Evolutionary conservation across 2,329 filamentous ascomycete species (phyloP), one percentile per base, ranked within the genome.

Genomic region (Blastomyces parvus): DNA sequence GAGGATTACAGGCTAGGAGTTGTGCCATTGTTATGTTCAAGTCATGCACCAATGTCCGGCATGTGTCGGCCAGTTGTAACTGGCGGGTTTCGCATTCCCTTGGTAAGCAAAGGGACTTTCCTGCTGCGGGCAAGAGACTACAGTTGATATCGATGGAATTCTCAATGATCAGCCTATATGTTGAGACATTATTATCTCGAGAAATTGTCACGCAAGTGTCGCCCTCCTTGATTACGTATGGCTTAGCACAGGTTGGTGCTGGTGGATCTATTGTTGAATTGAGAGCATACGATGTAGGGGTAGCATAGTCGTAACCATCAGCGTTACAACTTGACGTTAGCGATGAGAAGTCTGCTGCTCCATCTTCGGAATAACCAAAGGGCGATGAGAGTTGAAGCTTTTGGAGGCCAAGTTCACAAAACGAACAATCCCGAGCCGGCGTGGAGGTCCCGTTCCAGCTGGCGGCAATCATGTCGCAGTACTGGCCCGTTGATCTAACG

Each of bases 1-100:
- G 53, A 7, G 67, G 67, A 60, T 68, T 68, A 63, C 66, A 69
- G 25, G 50, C 60, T 13, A 63, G 40, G n/a, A 68, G 38, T 40
- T 67, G 64, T 11, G 48, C 57, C 25, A 63, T 40, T 13, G 63
- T 64, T 53, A 68, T 62, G 22, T 48, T 63, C 17, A 33, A 30
- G 46, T 63, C 56, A 30, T 56, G 42, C 25, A 52, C 50, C 19
- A 60, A 22, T 8, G 59, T 36, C 27, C 61, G 52, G 62, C 66
- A 68, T 14, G 65, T 68, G 22, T 68, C 64, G 30, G 61, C 61
- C 22, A 33, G 33, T 33, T 64, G 42, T 6, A 66, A 25, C n/a
- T 50, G 64, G 55, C 65, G 46, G 13, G 55, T 62, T 52, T 33
- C 33, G 60, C 63, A 67, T 59, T 33, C 63, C 61, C 42, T 64